These are phyloP conservation scores for Pseudopithomyces chartarum DNA, from an alignment of 2,329 filamentous ascomycete species.

Conservation along the genomic window DNA sequence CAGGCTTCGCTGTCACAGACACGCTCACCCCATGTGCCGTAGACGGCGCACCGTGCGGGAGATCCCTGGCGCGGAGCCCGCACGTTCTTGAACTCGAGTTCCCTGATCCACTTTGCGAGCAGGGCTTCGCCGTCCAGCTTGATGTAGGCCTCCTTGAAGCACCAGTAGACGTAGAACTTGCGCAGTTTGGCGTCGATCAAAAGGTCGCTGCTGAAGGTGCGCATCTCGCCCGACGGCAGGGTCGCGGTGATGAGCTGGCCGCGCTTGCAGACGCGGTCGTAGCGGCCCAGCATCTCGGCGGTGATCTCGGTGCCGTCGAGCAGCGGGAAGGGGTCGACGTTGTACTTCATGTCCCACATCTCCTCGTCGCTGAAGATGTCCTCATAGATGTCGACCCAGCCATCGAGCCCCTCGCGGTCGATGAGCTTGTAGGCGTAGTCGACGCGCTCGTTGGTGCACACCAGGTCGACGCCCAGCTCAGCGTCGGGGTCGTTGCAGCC, in stretches of 20 bases:
- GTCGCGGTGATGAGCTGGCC: constrained; percentile 46
- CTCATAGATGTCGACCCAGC: constrained; percentile 73
- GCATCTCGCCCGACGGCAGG: constrained; percentile 41
- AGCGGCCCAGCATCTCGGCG: constrained; percentile 47
- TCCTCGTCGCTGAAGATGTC: constrained; percentile 72
- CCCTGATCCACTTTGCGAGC: constrained; percentile 71
- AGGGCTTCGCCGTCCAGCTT: constrained; percentile 83
- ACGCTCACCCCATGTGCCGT: constrained; percentile 53
- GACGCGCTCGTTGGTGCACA: constrained; percentile 72
- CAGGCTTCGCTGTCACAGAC: constrained; percentile 57
- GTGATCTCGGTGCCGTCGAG: constrained; percentile 51
- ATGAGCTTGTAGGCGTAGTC: constrained; percentile 65
- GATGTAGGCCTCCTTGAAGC: constrained; percentile 79
- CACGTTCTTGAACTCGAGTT: constrained; percentile 71
- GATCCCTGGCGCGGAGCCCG: constrained; percentile 57
- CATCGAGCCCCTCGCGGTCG: constrained; percentile 66
- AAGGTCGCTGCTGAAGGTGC: constrained; percentile 49
- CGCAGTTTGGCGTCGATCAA: constrained; percentile 67
- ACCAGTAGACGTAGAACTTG: constrained; percentile 79
- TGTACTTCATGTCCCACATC: constrained; percentile 65
- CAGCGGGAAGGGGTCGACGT: constrained; percentile 49
- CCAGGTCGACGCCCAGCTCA: constrained; percentile 75
- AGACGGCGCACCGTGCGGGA: constrained; percentile 48
- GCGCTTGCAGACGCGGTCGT: constrained; percentile 49
- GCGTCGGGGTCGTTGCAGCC: constrained; percentile 47